Percentiles rank a stretch among this genome's conserved stretches.
Evolutionary conservation across 495 filamentous ascomycete genomes (phyloP).

Genomic region (Talaromyces proteolyticus): DNA sequence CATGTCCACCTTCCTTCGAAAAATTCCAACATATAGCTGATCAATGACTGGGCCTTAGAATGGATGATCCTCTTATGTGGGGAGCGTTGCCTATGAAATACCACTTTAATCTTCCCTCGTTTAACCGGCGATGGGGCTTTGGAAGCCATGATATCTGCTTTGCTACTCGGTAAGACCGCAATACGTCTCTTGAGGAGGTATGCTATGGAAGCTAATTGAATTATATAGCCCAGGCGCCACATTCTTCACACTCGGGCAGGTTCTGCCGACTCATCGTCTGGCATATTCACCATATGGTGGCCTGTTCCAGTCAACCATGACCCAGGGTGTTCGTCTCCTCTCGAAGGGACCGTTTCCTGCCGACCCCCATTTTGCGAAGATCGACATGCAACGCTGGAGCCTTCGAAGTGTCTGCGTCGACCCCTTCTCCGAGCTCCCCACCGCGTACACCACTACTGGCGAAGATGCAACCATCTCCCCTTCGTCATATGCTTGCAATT

Average conservation of each 20-base stretch:
- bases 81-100: slow-evolving; percentile 73
- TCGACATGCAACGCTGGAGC: slow-evolving; percentile 32
- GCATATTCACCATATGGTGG: slow-evolving; percentile 65
- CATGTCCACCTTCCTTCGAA: slow-evolving; percentile 5
- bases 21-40: not conserved
- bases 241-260: slow-evolving; percentile 85
- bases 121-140: slow-evolving; percentile 77
- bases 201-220: too few species aligned
- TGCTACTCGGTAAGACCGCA: slow-evolving; percentile 32
- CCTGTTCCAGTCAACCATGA: slow-evolving; percentile 84
- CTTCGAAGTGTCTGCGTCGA: slow-evolving; percentile 38
- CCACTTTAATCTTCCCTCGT: slow-evolving; percentile 49
- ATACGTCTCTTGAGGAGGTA: not conserved
- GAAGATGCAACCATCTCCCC: slow-evolving; percentile 52
- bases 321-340: slow-evolving; percentile 76
- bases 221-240: slow-evolving; percentile 45
- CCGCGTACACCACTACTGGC: slow-evolving; percentile 45
- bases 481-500: slow-evolving; percentile 53
- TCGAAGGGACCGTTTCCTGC: slow-evolving; percentile 54
- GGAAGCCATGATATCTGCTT: slow-evolving; percentile 95
- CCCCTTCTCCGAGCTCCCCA: slow-evolving; percentile 40
- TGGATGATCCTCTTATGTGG: slow-evolving; percentile 95
- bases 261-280: slow-evolving; percentile 78
- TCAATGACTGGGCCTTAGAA: slow-evolving; percentile 44
- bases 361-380: slow-evolving; percentile 27